Base-by-base conservation (phyloP, 1,139 yeast species). In the Pichia sp. region DNA sequence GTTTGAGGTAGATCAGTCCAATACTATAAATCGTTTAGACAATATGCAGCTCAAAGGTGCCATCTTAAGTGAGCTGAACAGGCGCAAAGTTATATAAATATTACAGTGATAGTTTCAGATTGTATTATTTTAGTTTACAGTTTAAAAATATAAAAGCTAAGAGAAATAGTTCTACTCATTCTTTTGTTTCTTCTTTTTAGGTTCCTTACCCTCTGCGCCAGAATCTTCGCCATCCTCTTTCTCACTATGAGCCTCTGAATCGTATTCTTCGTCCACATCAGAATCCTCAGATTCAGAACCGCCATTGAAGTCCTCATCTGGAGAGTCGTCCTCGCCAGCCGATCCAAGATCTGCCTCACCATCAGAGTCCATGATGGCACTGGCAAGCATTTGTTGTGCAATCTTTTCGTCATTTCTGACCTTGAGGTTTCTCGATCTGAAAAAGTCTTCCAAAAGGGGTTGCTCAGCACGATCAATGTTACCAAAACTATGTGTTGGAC, bases 381-480 rank as follows among this genome's bases (percentile, higher is more conserved):
- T 77, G 32, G 83, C 84, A 53, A 87, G 64, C 66, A 82, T 71
- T 35, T 79, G 79, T 60, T 86, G 84, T 32, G 91, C 94, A 43
- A 86, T 83, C 51, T 79, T 85, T 47, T 86, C 93, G 56, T 91
- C 97, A 56, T 88, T 87, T 65, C 81, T 82, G 39, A 91, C 84
- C 48, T 75, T 70, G 45, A 91, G 64, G 36, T 83, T 84, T 69
- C 85, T 88, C 38, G 79, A 76, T 51, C 72, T 72, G 59, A 93
- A 74, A 67, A 71, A 91, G 30, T 67, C 67, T 56, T 88, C 96
- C 44, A 91, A 69, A 4, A 74, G 64, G 38, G 72, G 77, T 59
- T 88, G 97, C 56, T 91, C 98, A 48, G 86, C 96, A 55, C 87
- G 76, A 46, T 83, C 83, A 50, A 91, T 84, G 55, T 84, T 85